phyloP scores from a whole-genome alignment of 2,329 filamentous ascomycete genomes.

The Cladobotryum mycophilum region DNA sequence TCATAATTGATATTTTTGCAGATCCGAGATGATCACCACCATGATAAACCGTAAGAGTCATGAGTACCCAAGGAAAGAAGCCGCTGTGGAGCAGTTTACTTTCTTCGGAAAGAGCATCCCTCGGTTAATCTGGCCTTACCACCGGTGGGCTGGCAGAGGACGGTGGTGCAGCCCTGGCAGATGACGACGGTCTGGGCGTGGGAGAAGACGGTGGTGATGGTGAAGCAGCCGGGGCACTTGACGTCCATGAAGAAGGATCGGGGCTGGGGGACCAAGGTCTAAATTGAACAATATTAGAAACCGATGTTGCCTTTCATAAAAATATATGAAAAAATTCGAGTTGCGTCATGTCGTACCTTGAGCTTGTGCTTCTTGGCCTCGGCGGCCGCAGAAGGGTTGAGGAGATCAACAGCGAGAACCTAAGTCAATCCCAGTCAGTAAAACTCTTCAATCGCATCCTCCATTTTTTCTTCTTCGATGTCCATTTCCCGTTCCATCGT shows the following conservation, averaged over 20 bases:
- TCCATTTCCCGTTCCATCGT: neutral
- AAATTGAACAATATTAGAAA: conserved; percentile 18
- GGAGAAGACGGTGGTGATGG: conserved; percentile 99
- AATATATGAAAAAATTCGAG: neutral
- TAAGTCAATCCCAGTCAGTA: conserved; percentile 49
- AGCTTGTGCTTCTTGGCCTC: conserved; percentile 99
- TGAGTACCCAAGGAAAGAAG: conserved; percentile 44
- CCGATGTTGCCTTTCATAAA: neutral
- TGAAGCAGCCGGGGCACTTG: conserved; percentile 99
- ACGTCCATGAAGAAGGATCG: conserved; percentile 99
- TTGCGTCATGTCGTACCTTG: conserved; percentile 62
- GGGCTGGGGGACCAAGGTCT: conserved; percentile 91
- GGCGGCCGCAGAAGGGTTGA: conserved; percentile 96
- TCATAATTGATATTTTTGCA: conserved; percentile 45
- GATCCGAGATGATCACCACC: conserved; percentile 52
- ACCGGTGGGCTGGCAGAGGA: conserved; percentile 98
- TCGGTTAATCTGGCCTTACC: conserved; percentile 98
- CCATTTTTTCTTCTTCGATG: neutral
- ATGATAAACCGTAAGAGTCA: conserved; percentile 43
- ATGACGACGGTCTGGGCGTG: conserved; percentile 99
- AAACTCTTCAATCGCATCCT: conserved; percentile 3
- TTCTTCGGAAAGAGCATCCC: conserved; percentile 99
- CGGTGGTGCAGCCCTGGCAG: conserved; percentile 98
- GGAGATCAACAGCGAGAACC: conserved; percentile 99
- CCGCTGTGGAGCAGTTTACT: conserved; percentile 64